These are phyloP conservation scores for Hymenoscyphus fructigenus DNA, from an alignment of 2,329 filamentous ascomycete species.

Conservation along the genomic window DNA sequence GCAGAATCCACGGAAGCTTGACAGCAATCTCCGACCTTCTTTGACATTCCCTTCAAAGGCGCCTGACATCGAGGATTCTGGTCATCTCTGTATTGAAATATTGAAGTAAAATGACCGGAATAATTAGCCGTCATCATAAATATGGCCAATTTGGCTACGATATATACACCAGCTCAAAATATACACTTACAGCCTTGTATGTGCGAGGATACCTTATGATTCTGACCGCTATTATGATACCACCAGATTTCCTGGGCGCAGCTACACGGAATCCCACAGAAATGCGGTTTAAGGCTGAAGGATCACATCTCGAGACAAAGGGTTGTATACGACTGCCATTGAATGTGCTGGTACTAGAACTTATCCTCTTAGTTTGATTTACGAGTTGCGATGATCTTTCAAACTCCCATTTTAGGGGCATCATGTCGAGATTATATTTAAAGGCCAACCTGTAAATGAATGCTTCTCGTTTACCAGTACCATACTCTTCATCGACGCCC, in stretches of 20 bases:
- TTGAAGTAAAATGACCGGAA: not conserved
- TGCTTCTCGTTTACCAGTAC: not conserved
- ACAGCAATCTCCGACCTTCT: not conserved
- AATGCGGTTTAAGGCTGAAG: not conserved
- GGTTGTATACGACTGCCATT: too few species aligned
- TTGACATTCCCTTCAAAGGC: not conserved
- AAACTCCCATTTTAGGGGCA: too few species aligned
- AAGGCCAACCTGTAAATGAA: not conserved
- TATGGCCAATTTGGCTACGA: too few species aligned
- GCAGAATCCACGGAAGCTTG: not conserved
- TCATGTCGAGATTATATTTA: too few species aligned
- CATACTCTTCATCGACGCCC: not conserved
- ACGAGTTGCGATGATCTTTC: too few species aligned
- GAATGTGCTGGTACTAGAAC: too few species aligned
- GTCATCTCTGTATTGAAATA: not conserved
- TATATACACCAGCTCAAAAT: too few species aligned
- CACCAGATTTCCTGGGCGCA: not conserved
- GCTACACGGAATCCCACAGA: not conserved
- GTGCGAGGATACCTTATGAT: too few species aligned
- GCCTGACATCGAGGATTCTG: not conserved
- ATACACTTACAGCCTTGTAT: too few species aligned
- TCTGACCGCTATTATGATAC: too few species aligned
- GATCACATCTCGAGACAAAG: too few species aligned
- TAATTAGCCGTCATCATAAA: not conserved
- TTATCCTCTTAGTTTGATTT: too few species aligned